Evolutionary conservation across 805 yeast genomes (phyloP), one percentile per base, ranked within the genome.

Genomic region (Candida orba): DNA sequence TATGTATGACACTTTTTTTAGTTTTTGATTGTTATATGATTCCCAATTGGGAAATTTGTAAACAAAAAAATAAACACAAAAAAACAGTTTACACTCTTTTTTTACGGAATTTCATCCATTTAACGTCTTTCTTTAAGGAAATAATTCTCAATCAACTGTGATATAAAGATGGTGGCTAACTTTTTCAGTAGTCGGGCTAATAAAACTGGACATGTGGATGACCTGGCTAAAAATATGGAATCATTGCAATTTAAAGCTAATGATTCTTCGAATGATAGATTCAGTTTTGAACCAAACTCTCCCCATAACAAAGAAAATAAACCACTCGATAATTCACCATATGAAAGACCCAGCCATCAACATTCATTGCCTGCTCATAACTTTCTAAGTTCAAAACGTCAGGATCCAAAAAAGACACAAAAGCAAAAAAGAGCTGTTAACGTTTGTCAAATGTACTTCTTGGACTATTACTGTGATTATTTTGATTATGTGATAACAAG

Each of bases 401-500:
- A 40, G 15, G 44, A 44, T 17, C 47, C 46, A 37, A 46, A 41
- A 35, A 43, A 53, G 17, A 44, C 46, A n/a, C 44, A 47, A 4
- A 87, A 87, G 57, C 87, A 95, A 1, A 84, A 83, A 58, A 72
- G 99, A 47, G 68, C 87, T 47, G 95, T 90, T 8, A 84, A 89
- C 40, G 97, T 93, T 24, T 84, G 96, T 34, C 96, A 91, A 60
- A 77, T 89, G 78, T 95, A 84, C 65, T 93, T 93, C 57, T 71
- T 93, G 46, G 99, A 93, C 63, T 88, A 90, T 64, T 93, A 93
- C 63, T 91, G 96, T 66, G 99, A 93, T 63, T 81, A 85, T 79
- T 84, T 93, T 65, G 96, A 88, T 60, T 93, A 93, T 60, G 84
- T 91, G 29, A 84, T 90, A 51, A 78, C 79, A 49, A 78, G 99